Evolutionary conservation across 2,329 filamentous ascomycete species (phyloP), one percentile per base, ranked within the genome.

Genomic region (Neonectria sp.): DNA sequence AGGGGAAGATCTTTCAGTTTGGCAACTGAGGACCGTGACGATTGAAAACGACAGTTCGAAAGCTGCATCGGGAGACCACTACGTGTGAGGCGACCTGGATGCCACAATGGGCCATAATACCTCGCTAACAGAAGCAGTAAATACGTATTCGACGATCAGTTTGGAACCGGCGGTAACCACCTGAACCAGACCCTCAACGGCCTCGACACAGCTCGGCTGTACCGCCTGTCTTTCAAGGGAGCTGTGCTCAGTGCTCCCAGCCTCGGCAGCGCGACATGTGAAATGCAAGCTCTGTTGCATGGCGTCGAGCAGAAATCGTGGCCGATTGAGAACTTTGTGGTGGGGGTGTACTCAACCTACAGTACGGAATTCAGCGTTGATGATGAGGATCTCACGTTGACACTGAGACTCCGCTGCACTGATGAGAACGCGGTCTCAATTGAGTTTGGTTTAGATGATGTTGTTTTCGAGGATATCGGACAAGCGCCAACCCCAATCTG

Each of bases 121-220:
- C 1, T 37, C 7, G 24, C 60, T 69, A 56, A 69, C 27, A 53
- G 11, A 29, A 52, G 1, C 17, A 69, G 64, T 24, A 33, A 11
- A 1, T 69, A 33, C 27, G 2, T 8, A 3, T n/a, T 67, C 33
- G 9, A 58, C 5, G n/a, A 62, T 24, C 3, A 51, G 3, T 21
- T 13, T 1, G 67, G n/a, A 40, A 21, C 3, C 3, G 60, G 60
- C 43, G 67, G 67, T 33, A 64, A 67, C 21, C 29, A 61, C 0
- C 31, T 67, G 1, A 69, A 67, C 43, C 67, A 67, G 27, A 67
- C 67, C 25, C 37, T 69, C 43, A 61, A 29, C 45, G 63, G 25
- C 2, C 57, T 65, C 35, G 58, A 62, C n/a, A 35, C 17, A 6
- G 15, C 33, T 11, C 15, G 21, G 4, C 35, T 57, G 12, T 61